Conservation (phyloP, 2,329 filamentous ascomycete genomes). For the Rugonectria rugulosa region DNA sequence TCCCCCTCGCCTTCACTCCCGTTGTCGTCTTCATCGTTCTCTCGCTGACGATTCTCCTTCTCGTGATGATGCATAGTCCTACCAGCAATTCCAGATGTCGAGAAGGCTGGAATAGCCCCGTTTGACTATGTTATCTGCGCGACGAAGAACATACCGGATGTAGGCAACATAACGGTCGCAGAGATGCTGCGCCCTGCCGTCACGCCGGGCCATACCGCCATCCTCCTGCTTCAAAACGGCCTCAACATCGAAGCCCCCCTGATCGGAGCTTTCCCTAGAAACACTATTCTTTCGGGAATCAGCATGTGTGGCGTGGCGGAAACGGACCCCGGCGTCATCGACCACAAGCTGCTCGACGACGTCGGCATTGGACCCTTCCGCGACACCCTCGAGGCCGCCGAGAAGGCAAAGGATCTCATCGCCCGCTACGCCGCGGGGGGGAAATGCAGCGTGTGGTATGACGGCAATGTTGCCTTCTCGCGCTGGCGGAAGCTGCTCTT, state of each 20-base stretch:
- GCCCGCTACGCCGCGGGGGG: slow-evolving; percentile 31
- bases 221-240: slow-evolving; percentile 37
- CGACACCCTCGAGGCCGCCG: slow-evolving; percentile 22
- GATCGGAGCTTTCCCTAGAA: slow-evolving; percentile 28
- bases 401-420: slow-evolving; percentile 32
- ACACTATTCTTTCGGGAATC: slow-evolving; percentile 34
- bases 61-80: slow-evolving; percentile 23
- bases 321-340: slow-evolving; percentile 28
- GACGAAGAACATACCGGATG: slow-evolving; percentile 36
- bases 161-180: slow-evolving; percentile 21
- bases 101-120: slow-evolving; percentile 17
- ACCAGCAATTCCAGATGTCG: slow-evolving; percentile 29
- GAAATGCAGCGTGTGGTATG: slow-evolving; percentile 27
- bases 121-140: slow-evolving; percentile 37
- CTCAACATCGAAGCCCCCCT: slow-evolving; percentile 36
- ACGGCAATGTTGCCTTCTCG: slow-evolving; percentile 32
- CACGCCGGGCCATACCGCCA: slow-evolving; percentile 26
- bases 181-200: slow-evolving; percentile 35
- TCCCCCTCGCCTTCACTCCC: neutral
- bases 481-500: slow-evolving; percentile 38
- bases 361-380: slow-evolving; percentile 33
- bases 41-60: slow-evolving; percentile 4
- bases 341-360: slow-evolving; percentile 33
- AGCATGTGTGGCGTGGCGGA: slow-evolving; percentile 39
- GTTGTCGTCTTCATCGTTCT: neutral